Base-by-base conservation (phyloP, 1,139 yeast species). In the Geotrichum aggregatum region DNA sequence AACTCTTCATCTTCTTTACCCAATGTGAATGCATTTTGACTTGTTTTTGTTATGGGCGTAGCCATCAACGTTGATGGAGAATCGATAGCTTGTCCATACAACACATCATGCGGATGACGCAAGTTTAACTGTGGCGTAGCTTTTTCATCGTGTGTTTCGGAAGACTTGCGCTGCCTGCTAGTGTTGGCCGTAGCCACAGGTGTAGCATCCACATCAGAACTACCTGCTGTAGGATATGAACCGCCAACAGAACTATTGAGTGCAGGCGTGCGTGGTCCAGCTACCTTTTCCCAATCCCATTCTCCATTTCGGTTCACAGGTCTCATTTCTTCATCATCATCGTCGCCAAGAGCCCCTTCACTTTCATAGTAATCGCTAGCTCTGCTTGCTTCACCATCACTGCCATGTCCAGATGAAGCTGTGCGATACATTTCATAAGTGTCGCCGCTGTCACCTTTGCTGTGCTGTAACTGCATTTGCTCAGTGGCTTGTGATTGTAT, bases 361-460 rank as follows among this genome's bases (percentile, higher is more conserved):
- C 26, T 11, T n/a, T n/a, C n/a, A n/a, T n/a, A n/a, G 41, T 19
- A 8, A n/a, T 39, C 42, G 30, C 14, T 18, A 21, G 22, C 13
- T 4, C 19, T 24, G 22, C 19, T 24, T 10, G 11, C 41, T 16
- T n/a, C 26, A 24, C 22, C 8, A 13, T 39, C 42, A 2, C 22
- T 30, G 26, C 22, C 42, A 16, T n/a, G 28, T 6, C 63, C 63
- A 14, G 61, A 59, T 16, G 58, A 56, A 8, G 63, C 63, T 30
- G 63, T 60, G 30, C 61, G 48, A 44, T 58, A 60, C 11, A 21
- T 44, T 13, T 49, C 55, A 36, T 18, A 16, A 3, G 24, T 18
- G 14, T 40, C 51, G 3, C 14, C 21, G 22, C 19, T 35, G 39
- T 19, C 18, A 26, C 10, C 36, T 33, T 33, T 33, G 36, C 36